Conservation (phyloP, 805 yeast genomes). For the Cyberlindnera bimundalis region DNA sequence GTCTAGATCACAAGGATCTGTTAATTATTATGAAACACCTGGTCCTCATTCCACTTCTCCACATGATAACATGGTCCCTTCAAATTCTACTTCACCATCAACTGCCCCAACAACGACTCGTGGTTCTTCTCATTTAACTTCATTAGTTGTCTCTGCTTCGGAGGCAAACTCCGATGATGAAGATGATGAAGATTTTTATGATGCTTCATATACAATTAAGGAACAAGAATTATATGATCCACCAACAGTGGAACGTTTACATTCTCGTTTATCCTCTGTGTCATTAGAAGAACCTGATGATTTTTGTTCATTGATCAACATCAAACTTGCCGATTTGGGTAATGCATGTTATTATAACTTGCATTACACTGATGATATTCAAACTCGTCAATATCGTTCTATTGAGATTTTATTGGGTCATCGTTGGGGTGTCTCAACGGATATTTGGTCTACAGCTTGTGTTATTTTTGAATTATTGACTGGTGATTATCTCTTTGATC, state of each 20-base stretch:
- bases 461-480: constrained; percentile 85
- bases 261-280: constrained; percentile 8
- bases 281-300: constrained; percentile 14
- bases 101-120: constrained; percentile 5
- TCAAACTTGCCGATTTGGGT: constrained; percentile 68
- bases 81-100: constrained; percentile 5
- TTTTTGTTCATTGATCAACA: constrained; percentile 15
- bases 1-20: constrained; percentile 12
- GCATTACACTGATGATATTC: constrained; percentile 69
- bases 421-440: constrained; percentile 93
- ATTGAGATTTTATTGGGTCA: constrained; percentile 84
- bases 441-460: constrained; percentile 96
- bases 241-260: not conserved
- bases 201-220: not conserved
- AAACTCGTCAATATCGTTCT: constrained; percentile 72
- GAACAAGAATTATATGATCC: not conserved
- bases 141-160: constrained; percentile 15
- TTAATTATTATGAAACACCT: constrained; percentile 18
- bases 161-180: constrained; percentile 17
- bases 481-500: constrained; percentile 94
- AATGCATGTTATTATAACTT: constrained; percentile 67
- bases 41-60: not conserved
- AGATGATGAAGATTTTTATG: constrained; percentile 5
- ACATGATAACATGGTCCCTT: not conserved
- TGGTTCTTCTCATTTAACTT: constrained; percentile 6